Evolutionary conservation across 179 eudicot species (phyloP), one percentile per base, ranked within the genome.

Genomic region (Silene coronaria): DNA sequence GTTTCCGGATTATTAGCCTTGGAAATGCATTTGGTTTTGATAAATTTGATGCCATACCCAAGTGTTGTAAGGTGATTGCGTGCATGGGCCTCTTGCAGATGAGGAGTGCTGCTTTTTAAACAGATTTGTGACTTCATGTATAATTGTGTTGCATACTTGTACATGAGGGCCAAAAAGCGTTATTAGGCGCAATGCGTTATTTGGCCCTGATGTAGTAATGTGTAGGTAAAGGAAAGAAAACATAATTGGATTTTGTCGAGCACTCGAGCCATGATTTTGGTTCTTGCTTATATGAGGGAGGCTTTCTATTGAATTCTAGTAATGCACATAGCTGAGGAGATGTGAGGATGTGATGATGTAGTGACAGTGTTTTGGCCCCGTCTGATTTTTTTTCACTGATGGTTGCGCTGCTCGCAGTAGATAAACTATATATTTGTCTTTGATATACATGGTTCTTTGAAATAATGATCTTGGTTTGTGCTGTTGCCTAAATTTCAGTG

Each of bases 401-500:
- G 67, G 10, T 58, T 38, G 53, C 3, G 46, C 19, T 42, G 48
- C 38, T 51, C 55, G 63, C 36, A 72, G 51, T 26, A 27, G 63
- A 19, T 26, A 19, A n/a, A 6, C 3, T 28, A 30, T 72, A 28
- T 72, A 32, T 58, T 60, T 4, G 12, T 60, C 53, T 45, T 30
- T 22, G 46, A 32, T 58, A 26, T 3, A 57, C 8, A 24, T 36
- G 6, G 46, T 6, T 13, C 16, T 32, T 21, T 16, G n/a, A 23
- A 34, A 23, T 34, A 19, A 22, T 32, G 45, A n/a, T n/a, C n/a
- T 26, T 38, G 21, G 27, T 65, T 38, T 68, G 46, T 38, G 46
- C 45, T 66, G 70, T 66, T 66, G 42, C 70, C 46, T 30, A 34
- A 38, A 17, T 38, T 19, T 45, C 42, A 17, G 28, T 67, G 71